These are phyloP conservation scores for Pythium angustatum DNA, from an alignment of 352 stramenopile species.

Conservation along the genomic window DNA sequence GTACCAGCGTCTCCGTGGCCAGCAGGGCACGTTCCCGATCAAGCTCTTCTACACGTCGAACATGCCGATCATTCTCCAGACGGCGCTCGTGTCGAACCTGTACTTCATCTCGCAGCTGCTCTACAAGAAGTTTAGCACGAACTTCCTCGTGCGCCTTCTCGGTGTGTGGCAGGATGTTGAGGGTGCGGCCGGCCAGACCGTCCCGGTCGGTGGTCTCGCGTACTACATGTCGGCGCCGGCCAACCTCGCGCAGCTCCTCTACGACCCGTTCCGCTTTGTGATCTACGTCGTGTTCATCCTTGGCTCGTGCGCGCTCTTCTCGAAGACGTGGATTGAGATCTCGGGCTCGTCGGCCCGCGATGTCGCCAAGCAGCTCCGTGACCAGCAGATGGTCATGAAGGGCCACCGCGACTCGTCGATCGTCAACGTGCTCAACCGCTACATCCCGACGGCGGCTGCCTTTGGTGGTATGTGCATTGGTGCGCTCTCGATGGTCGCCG, in stretches of 20 bases:
- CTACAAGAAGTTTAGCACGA: slow-evolving; percentile 98
- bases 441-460: slow-evolving; percentile 98
- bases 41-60: slow-evolving; percentile 99
- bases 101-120: slow-evolving; percentile 99
- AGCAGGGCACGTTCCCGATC: slow-evolving; percentile 99
- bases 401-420: slow-evolving; percentile 97
- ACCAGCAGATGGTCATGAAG: slow-evolving; percentile 99
- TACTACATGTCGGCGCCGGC: slow-evolving; percentile 98
- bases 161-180: slow-evolving; percentile 98
- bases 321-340: slow-evolving; percentile 99
- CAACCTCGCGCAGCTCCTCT: slow-evolving; percentile 96
- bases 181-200: slow-evolving; percentile 91
- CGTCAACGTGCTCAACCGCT: slow-evolving; percentile 98
- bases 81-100: slow-evolving; percentile 98
- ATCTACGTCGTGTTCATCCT: slow-evolving; percentile 99
- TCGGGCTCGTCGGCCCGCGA: slow-evolving; percentile 96
- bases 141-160: slow-evolving; percentile 97
- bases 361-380: slow-evolving; percentile 98
- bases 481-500: slow-evolving; percentile 97
- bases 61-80: slow-evolving; percentile 99
- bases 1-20: slow-evolving; percentile 98
- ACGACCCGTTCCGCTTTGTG: slow-evolving; percentile 98
- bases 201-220: slow-evolving; percentile 95
- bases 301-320: slow-evolving; percentile 98
- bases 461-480: slow-evolving; percentile 99